Percentiles rank a stretch among this genome's conserved stretches.
Evolutionary conservation across 495 filamentous ascomycete species (phyloP).

Genomic region (Bacidia gigantensis): DNA sequence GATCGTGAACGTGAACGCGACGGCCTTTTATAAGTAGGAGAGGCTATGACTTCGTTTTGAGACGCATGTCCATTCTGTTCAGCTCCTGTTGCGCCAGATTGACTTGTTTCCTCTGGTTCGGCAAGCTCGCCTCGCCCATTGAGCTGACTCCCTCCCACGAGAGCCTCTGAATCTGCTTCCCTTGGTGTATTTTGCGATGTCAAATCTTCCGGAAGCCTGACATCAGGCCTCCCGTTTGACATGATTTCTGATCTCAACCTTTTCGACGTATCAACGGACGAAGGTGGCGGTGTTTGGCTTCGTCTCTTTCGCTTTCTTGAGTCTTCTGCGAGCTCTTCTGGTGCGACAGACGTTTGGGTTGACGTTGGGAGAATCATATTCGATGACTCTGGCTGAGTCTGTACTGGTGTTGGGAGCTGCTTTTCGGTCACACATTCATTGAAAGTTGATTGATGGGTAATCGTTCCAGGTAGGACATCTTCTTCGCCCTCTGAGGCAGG

Average conservation of each 20-base stretch:
- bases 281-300: conserved; percentile 52
- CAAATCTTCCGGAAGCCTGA: conserved; percentile 23
- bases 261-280: conserved; percentile 32
- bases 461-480: background rate
- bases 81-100: background rate
- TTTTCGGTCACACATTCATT: conserved; percentile 1
- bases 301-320: conserved; percentile 59
- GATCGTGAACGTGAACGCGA: background rate
- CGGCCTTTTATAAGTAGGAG: background rate
- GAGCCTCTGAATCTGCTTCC: background rate
- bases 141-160: background rate
- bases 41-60: background rate
- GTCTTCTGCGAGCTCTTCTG: conserved; percentile 40
- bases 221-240: conserved; percentile 20
- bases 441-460: background rate
- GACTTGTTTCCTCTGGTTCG: background rate
- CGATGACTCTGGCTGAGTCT: conserved; percentile 15
- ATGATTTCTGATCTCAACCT: conserved; percentile 28
- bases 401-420: conserved; percentile 3
- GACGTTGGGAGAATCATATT: conserved; percentile 21
- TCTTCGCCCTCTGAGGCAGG: background rate
- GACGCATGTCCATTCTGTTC: background rate
- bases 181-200: conserved; percentile 21
- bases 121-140: background rate
- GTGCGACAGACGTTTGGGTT: conserved; percentile 6